Base-by-base conservation (phyloP, 2,329 filamentous ascomycete genomes). In the Fusarium nisikadoi region DNA sequence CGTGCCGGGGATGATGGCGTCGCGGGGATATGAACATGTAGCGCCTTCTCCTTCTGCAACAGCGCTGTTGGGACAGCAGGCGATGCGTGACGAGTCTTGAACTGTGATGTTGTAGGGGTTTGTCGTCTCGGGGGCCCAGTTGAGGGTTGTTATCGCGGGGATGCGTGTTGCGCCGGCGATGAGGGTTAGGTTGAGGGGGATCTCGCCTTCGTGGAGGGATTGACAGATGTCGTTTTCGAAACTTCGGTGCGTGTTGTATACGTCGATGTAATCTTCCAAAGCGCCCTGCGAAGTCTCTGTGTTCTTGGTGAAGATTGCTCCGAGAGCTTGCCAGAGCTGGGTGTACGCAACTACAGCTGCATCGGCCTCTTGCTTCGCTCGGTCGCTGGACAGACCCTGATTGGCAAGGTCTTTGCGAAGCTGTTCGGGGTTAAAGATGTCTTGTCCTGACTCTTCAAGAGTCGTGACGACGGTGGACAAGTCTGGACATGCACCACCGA, bases 401-500 rank as follows among this genome's bases (percentile, higher is more conserved):
- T 74, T 75, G 39, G 72, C 71, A 6, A 82, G 74, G 19, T 75
- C 79, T 5, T 69, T 65, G 9, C 70, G 73, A 29, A 82, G 71
- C 1, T 77, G 70, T 1, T 71, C 70, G 10, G 60, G 49, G 14
- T 72, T 75, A n/a, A 82, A 54, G 10, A 81, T 72, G n/a, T 82
- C 79, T 14, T 76, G 66, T 1, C 71, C 79, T 2, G 74, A 75
- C 8, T 66, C 62, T 23, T 75, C 74, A 23, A 82, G 77, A 0
- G 79, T 81, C 16, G 80, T 80, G 31, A 81, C 73, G 8, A 82
- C 77, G 10, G 80, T 81, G 1, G 80, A 76, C 20, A 82, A 52
- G 25, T 80, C 78, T 1, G 80, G 80, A 53, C 82, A 83, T 0
- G 78, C 75, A 8, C 79, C 81, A 12, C 75, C 80, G 33, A 83